Percentiles rank a stretch among this genome's conserved stretches.
phyloP scores from a whole-genome alignment of 2,329 filamentous ascomycete species.

The Aspergillus aculeatus region DNA sequence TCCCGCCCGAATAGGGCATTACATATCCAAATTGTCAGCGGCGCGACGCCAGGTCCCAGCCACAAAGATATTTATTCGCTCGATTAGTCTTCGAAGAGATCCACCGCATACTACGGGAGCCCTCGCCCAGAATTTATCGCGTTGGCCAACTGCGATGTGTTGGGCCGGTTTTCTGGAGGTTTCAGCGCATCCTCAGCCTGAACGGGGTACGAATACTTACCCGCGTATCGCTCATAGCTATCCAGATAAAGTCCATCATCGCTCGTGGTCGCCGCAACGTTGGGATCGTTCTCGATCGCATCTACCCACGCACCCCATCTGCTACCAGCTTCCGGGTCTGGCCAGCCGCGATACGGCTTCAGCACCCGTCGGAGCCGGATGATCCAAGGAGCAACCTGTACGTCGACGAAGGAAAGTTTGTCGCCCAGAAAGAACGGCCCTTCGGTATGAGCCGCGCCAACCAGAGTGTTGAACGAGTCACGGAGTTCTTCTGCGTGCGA shows the following conservation, averaged over 20 bases:
- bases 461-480: slow-evolving; percentile 62
- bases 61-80: neutral
- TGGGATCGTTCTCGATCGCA: slow-evolving; percentile 64
- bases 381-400: slow-evolving; percentile 74
- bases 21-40: neutral
- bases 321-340: slow-evolving; percentile 60
- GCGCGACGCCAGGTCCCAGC: neutral
- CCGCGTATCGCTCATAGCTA: slow-evolving; percentile 63
- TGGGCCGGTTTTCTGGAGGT: slow-evolving; percentile 56
- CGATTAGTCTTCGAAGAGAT: neutral
- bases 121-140: slow-evolving; percentile 59
- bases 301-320: slow-evolving; percentile 69
- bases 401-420: slow-evolving; percentile 64
- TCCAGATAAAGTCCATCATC: slow-evolving; percentile 65
- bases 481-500: slow-evolving; percentile 62
- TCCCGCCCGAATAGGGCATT: neutral
- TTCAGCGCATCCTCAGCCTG: slow-evolving; percentile 12
- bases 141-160: slow-evolving; percentile 58
- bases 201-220: slow-evolving; percentile 36
- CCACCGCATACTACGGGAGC: slow-evolving; percentile 43
- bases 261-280: slow-evolving; percentile 67
- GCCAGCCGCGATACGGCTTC: slow-evolving; percentile 65
- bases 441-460: slow-evolving; percentile 55
- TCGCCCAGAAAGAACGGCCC: slow-evolving; percentile 69
- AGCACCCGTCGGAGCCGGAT: slow-evolving; percentile 66